Conservation (phyloP, 75 land plant species). For the Pinus tabuliformis region DNA sequence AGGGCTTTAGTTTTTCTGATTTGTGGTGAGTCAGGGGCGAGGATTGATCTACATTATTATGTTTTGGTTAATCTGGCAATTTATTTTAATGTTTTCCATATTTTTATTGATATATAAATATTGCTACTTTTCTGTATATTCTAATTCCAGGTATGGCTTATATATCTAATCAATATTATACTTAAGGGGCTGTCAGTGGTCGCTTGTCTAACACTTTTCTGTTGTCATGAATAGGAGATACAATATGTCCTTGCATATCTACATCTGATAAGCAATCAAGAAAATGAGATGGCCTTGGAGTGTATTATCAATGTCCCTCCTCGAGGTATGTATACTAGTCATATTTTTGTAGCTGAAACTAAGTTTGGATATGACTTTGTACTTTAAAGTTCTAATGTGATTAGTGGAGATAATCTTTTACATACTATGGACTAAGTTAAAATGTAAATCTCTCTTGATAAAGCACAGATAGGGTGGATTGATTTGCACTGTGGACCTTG, state of each 20-base stretch:
- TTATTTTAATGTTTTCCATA: not conserved
- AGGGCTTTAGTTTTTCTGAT: not conserved
- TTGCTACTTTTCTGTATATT: not conserved
- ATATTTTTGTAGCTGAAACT: not conserved
- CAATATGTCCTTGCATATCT: slow-evolving; percentile 16
- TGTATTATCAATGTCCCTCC: slow-evolving; percentile 21
- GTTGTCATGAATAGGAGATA: slow-evolving; percentile 13
- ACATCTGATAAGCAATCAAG: slow-evolving; percentile 11
- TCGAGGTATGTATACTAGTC: slow-evolving; percentile 18
- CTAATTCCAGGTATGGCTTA: no score
- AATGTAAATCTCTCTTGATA: not conserved
- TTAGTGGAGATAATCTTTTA: no score
- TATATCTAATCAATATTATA: no score
- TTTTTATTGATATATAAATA: not conserved
- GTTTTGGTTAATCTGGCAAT: not conserved
- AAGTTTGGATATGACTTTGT: not conserved
- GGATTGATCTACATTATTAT: not conserved
- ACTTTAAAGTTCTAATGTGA: no score
- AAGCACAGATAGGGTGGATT: not conserved
- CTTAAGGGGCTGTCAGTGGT: not conserved
- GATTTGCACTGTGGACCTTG: not conserved
- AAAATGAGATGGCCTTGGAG: slow-evolving; percentile 16
- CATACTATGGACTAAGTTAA: no score
- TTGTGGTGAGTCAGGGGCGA: no score
- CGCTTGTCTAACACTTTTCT: not conserved